Evolutionary conservation across 805 yeast species (phyloP).

Genomic region (Metschnikowia matae): DNA sequence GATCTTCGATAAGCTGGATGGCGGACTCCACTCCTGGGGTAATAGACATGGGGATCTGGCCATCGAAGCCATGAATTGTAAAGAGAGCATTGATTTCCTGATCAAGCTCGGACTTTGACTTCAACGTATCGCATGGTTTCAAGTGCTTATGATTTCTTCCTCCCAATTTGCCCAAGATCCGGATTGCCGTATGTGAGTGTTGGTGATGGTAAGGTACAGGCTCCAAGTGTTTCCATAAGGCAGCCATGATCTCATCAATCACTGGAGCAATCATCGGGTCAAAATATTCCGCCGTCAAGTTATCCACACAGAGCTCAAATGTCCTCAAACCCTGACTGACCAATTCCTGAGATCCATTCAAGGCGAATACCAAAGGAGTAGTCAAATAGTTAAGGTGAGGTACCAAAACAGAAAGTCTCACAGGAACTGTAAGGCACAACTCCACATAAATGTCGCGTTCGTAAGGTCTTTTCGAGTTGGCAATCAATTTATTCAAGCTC

Average conservation of each 20-base stretch:
- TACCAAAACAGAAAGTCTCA: slow-evolving; percentile 84
- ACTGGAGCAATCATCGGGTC: slow-evolving; percentile 98
- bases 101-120: slow-evolving; percentile 49
- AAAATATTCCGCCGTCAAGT: slow-evolving; percentile 91
- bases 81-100: slow-evolving; percentile 70
- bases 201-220: slow-evolving; percentile 95
- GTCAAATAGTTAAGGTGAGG: slow-evolving; percentile 87
- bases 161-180: slow-evolving; percentile 92
- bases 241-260: slow-evolving; percentile 88
- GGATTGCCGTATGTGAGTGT: slow-evolving; percentile 89
- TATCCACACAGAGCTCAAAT: slow-evolving; percentile 91
- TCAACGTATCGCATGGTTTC: slow-evolving; percentile 67
- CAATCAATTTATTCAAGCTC: slow-evolving; percentile 75
- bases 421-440: slow-evolving; percentile 92
- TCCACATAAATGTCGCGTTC: slow-evolving; percentile 95
- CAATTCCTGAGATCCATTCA: slow-evolving; percentile 85
- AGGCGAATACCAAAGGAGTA: slow-evolving; percentile 86
- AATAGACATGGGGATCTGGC: slow-evolving; percentile 62
- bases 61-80: slow-evolving; percentile 62
- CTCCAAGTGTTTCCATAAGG: slow-evolving; percentile 83
- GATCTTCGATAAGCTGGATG: slow-evolving; percentile 66
- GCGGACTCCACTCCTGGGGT: slow-evolving; percentile 85
- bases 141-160: slow-evolving; percentile 90
- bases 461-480: slow-evolving; percentile 79
- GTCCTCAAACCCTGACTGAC: slow-evolving; percentile 94